Evolutionary conservation across 2,329 filamentous ascomycete genomes (phyloP).

Genomic region (Diaporthe batatas): DNA sequence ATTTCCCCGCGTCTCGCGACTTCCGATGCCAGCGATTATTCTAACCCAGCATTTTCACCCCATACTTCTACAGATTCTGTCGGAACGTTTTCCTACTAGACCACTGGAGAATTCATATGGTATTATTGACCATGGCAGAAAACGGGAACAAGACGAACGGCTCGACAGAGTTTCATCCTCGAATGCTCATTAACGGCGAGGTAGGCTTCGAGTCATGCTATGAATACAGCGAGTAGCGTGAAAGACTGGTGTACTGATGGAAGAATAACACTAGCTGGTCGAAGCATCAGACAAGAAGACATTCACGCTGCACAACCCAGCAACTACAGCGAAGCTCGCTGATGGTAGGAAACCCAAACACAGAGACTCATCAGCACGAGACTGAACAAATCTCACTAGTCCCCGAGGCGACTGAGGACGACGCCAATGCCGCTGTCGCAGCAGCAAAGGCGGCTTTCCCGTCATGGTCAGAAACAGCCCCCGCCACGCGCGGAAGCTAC

Average conservation of each 20-base stretch:
- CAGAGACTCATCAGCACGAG: neutral
- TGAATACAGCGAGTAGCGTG: too few relatives aligned
- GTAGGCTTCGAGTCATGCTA: neutral
- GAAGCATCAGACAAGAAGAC: conserved; percentile 60
- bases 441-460: conserved; percentile 60
- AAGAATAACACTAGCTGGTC: conserved; percentile 53
- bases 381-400: conserved; percentile 47
- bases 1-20: neutral
- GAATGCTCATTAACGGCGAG: conserved; percentile 64
- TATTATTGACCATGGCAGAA: neutral
- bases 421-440: conserved; percentile 58
- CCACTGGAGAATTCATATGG: neutral
- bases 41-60: neutral
- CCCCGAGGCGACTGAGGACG: conserved; percentile 58
- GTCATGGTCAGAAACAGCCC: conserved; percentile 58
- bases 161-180: conserved; percentile 47
- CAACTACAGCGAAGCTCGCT: conserved; percentile 55
- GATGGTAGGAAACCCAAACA: conserved; percentile 45
- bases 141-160: conserved; percentile 8
- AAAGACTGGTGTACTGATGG: neutral
- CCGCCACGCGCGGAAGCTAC: conserved; percentile 55
- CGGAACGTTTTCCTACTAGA: too few relatives aligned
- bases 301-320: conserved; percentile 60
- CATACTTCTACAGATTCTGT: neutral
- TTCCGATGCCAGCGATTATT: neutral